Conservation (phyloP, 176 grass and related monocot species). For the Microstegium vimineum region DNA sequence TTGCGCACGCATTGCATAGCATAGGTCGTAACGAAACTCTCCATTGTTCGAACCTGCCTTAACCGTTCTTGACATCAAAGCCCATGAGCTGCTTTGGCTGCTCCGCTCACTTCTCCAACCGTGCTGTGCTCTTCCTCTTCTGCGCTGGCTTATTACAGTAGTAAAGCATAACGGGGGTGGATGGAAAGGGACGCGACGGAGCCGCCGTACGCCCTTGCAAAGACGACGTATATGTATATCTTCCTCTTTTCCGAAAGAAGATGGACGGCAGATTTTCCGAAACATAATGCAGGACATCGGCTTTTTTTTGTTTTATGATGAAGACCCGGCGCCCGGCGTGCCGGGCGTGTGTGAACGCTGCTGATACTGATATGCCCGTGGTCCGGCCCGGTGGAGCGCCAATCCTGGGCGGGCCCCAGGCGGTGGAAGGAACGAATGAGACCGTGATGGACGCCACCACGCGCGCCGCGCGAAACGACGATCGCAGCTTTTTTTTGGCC, state of each 20-base stretch:
- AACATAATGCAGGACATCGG: neutral
- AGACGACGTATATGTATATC: neutral
- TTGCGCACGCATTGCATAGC: neutral
- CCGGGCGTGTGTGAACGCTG: slow-evolving; percentile 25
- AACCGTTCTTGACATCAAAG: neutral
- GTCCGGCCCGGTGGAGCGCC: too few relatives aligned
- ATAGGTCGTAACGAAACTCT: neutral
- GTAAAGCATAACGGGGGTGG: neutral
- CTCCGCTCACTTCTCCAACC: neutral
- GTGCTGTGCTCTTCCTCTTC: neutral
- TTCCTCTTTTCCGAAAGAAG: neutral
- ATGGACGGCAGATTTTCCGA: neutral
- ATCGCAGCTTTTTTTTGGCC: slow-evolving; percentile 13
- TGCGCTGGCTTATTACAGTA: too few relatives aligned
- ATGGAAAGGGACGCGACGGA: neutral
- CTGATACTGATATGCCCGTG: slow-evolving; percentile 10
- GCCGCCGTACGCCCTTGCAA: neutral
- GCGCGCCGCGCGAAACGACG: neutral
- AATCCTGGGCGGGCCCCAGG: neutral
- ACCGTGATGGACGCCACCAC: neutral
- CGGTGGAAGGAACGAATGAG: neutral
- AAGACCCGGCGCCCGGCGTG: neutral
- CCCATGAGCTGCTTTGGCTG: neutral
- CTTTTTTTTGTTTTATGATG: neutral
- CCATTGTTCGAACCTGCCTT: neutral